Evolutionary conservation across 495 filamentous ascomycete genomes (phyloP), one percentile per base, ranked within the genome.

Genomic region (Jackrogersella minutella): DNA sequence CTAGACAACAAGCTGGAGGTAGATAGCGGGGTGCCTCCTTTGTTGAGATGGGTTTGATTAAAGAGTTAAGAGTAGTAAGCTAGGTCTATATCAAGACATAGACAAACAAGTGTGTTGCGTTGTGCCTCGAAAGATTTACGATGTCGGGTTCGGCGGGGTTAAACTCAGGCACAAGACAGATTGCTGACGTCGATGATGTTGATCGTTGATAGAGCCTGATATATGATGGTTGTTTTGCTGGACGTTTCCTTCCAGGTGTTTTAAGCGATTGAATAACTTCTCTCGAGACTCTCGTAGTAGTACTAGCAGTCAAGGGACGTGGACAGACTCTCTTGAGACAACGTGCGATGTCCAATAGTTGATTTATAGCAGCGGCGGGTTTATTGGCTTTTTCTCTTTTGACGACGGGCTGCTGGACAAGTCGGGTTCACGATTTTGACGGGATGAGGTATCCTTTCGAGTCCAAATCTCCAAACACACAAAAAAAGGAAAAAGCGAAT

Each of bases 401-500:
- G 65, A 68, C 68, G 62, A 67, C 64, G n/a, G n/a, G 66, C 55
- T 49, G 57, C 57, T 50, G 58, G 36, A 64, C 30, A 67, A 72
- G 64, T 62, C 58, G 62, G 58, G 57, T 61, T 56, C 34, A 61
- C 51, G 57, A 22, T 62, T 26, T 43, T 69, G 69, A 69, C 51
- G 68, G 68, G 37, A 37, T 46, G 53, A 56, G 56, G 33, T 61
- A n/a, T 31, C 69, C 53, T 67, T 66, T 66, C 66, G 56, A 68
- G 64, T 78, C 66, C 72, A 73, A 74, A 76, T 76, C 73, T 76
- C 74, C 70, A 73, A 75, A 75, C 66, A 77, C 73, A 74, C 69
- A 75, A 77, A 76, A 74, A 76, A 72, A 77, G 73, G 71, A 79
- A 81, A 76, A 81, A 86, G 83, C 82, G 82, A 86, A 81, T 84